Evolutionary conservation across 2,329 filamentous ascomycete species (phyloP).

Genomic region (Venturia pyrina): DNA sequence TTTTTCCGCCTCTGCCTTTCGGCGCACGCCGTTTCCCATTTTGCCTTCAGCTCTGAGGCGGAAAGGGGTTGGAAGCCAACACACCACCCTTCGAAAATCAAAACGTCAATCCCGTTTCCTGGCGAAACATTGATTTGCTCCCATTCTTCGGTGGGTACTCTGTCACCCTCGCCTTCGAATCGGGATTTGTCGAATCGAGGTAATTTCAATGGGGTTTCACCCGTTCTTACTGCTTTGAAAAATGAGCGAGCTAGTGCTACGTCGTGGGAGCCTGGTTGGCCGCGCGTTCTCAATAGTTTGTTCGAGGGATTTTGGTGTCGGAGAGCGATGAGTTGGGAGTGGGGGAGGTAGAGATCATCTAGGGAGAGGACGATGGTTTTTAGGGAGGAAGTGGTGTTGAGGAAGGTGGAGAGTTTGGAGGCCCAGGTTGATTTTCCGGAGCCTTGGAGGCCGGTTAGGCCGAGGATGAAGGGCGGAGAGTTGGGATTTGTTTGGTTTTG

Average conservation of each 20-base stretch:
- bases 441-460: conserved; percentile 13
- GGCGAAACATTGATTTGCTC: conserved; percentile 30
- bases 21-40: conserved; percentile 30
- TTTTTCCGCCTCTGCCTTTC: too few relatives aligned
- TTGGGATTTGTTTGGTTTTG: not conserved
- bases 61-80: conserved; percentile 65
- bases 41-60: conserved; percentile 44
- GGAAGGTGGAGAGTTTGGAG: not conserved
- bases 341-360: conserved; percentile 81
- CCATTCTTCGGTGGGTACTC: not conserved
- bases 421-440: conserved; percentile 14
- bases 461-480: conserved; percentile 12
- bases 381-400: conserved; percentile 17
- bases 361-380: conserved; percentile 33
- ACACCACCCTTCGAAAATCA: conserved; percentile 87
- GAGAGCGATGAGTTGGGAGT: conserved; percentile 55
- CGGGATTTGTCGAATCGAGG: conserved; percentile 3
- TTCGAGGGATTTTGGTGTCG: conserved; percentile 59
- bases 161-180: conserved; percentile 5
- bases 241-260: conserved; percentile 48
- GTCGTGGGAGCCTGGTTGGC: conserved; percentile 79
- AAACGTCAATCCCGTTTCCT: conserved; percentile 45
- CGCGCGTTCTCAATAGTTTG: conserved; percentile 67
- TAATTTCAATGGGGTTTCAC: conserved; percentile 24
- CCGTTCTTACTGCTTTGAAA: conserved; percentile 25